Evolutionary conservation across 1,284 basidiomycete genomes (phyloP), one percentile per base, ranked within the genome.

Genomic region (Athelia psychrophila): DNA sequence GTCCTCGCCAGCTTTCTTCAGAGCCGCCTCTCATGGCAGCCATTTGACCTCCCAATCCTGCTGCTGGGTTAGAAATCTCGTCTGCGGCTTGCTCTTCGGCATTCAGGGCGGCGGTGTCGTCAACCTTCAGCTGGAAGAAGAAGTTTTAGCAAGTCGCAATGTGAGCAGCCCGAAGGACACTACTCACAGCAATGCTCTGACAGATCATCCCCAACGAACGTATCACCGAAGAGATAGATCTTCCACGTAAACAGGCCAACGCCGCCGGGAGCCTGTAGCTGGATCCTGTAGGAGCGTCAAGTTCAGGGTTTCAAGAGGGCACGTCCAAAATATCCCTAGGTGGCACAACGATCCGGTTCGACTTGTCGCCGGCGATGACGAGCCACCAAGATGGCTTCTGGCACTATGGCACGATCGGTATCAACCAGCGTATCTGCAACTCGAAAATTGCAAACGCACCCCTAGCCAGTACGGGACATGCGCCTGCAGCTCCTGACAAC

Each of bases 11-110:
- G 62, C 67, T 55, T 75, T 83, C 79, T 95, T 96, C 51, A 35
- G 83, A 68, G 15, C 88, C 91, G 4, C 97, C 97, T 50, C 93
- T 86, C 93, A 99, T 96, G 48, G 88, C 82, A 2, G 96, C 95
- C 95, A 99, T 98, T 76, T 99, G 97, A 3, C 97, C 97, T 2
- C 95, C 97, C 45, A 99, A 75, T 22, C 87, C 95, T 70, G 97
- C 95, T 47, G 97, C 95, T 0, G 95, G 95, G 51, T 97, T 95
- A 0, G 93, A 96, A 56, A 98, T 98, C 54, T 95, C 93, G 64
- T 96, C 94, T 13, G 71, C 76, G 19, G 73, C 80, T 52, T 79
- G 76, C 51, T 88, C 86, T 10, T 86, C 84, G 0, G 71, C 72
- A 9, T 71, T 76, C 13, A 86, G 73, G 4, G 74, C 75, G 13